phyloP scores from a whole-genome alignment of 1,284 basidiomycete genomes.

The Moesziomyces sp. region DNA sequence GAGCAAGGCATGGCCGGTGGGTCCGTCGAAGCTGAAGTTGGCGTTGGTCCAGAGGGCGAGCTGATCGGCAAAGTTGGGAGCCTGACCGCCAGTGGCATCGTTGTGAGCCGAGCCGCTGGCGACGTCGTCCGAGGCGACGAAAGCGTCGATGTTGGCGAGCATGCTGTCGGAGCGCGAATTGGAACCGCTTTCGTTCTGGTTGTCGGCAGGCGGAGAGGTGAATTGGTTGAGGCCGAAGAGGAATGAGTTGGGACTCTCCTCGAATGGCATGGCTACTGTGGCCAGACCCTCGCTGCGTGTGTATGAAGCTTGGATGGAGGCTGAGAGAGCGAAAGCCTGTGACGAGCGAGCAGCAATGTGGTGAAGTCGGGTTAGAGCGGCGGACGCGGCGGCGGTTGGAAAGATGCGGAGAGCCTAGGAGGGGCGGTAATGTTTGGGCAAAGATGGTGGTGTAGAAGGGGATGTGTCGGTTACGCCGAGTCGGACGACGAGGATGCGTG shows the following conservation, averaged over 20 bases:
- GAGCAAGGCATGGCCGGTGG: conserved; percentile 65
- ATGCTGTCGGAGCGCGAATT: conserved; percentile 44
- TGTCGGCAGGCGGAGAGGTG: conserved; percentile 43
- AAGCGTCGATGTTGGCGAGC: conserved; percentile 52
- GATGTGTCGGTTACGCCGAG: background rate
- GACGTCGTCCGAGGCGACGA: conserved; percentile 40
- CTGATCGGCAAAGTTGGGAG: conserved; percentile 64
- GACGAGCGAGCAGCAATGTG: too few species aligned
- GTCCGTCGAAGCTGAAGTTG: conserved; percentile 66
- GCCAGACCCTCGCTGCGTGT: conserved; percentile 10
- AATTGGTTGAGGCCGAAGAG: conserved; percentile 63
- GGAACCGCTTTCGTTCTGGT: conserved; percentile 29
- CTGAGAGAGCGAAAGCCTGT: too few species aligned
- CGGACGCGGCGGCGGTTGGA: background rate
- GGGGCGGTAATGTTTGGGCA: background rate
- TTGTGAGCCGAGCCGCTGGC: conserved; percentile 25
- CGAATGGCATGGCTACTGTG: conserved; percentile 44
- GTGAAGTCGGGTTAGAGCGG: too few species aligned
- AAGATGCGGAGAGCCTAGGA: background rate
- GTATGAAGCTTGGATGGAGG: too few species aligned
- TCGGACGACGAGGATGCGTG: background rate
- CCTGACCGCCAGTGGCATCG: conserved; percentile 32
- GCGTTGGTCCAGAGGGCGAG: conserved; percentile 67
- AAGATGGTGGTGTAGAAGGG: background rate
- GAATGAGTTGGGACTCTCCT: conserved; percentile 59